A percentile compares a stretch with the other conserved stretches of the same genome.
These are phyloP conservation scores for Wickerhamiella slavikovae DNA, from an alignment of 805 yeast species.

Conservation along the genomic window DNA sequence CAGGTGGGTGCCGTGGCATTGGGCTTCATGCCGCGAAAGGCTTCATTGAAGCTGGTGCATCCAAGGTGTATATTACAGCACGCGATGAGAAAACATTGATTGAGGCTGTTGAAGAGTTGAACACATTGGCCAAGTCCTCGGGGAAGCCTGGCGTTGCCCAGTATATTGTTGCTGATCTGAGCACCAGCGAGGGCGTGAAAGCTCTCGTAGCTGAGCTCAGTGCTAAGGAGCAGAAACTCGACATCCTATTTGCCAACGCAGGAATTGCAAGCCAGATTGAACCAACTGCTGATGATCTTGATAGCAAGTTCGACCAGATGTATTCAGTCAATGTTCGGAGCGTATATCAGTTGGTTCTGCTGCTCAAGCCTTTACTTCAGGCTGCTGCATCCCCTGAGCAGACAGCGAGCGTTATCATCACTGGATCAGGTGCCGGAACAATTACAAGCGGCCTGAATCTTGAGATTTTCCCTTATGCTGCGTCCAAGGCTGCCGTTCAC, in stretches of 20 bases:
- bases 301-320: constrained; percentile 39
- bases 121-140: constrained; percentile 8
- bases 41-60: constrained; percentile 39
- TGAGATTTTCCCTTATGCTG: constrained; percentile 49
- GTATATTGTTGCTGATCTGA: constrained; percentile 37
- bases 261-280: constrained; percentile 62
- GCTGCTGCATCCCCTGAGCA: constrained; percentile 31
- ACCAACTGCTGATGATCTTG: constrained; percentile 37
- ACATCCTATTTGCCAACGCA: constrained; percentile 55
- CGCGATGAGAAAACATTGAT: constrained; percentile 42
- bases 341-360: constrained; percentile 44
- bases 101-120: constrained; percentile 24
- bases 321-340: constrained; percentile 43
- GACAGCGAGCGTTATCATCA: constrained; percentile 44
- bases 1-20: constrained; percentile 62
- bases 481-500: constrained; percentile 57
- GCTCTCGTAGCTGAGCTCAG: constrained; percentile 24
- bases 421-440: constrained; percentile 50
- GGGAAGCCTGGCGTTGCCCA: constrained; percentile 18
- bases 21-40: constrained; percentile 52
- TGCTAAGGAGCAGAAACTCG: constrained; percentile 24
- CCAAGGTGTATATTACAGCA: constrained; percentile 40
- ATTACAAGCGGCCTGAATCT: constrained; percentile 22
- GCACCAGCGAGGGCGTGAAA: constrained; percentile 28
- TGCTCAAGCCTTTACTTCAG: constrained; percentile 36